Conservation (phyloP, 2,329 filamentous ascomycete genomes). For the Hymenoscyphus repandus region DNA sequence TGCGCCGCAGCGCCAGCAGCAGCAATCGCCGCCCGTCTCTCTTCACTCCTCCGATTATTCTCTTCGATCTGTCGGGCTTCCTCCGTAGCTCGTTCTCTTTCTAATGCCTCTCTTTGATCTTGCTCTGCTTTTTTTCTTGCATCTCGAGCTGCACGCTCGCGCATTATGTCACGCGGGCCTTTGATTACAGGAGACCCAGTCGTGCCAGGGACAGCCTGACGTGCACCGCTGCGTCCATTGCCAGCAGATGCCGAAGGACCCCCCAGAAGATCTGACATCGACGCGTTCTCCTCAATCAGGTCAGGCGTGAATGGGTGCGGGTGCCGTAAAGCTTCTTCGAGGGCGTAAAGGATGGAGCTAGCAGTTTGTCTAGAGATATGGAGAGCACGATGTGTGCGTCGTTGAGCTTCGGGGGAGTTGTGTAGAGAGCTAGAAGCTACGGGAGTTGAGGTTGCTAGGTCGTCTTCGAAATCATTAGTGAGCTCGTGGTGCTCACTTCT, state of each 20-base stretch:
- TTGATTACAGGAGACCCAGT: conserved; percentile 56
- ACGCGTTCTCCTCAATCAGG: conserved; percentile 78
- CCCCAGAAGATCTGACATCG: conserved; percentile 79
- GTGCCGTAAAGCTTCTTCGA: conserved; percentile 83
- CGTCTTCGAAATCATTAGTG: conserved; percentile 27
- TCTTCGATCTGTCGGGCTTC: conserved; percentile 52
- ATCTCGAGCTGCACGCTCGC: conserved; percentile 74
- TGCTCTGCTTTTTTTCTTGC: conserved; percentile 54
- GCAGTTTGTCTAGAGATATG: conserved; percentile 80
- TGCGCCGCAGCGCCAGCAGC: conserved; percentile 44
- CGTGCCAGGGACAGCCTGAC: conserved; percentile 42
- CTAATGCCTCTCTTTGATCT: conserved; percentile 43
- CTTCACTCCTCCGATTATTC: conserved; percentile 46
- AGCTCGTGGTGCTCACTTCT: conserved; percentile 16
- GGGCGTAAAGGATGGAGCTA: conserved; percentile 83
- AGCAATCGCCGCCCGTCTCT: conserved; percentile 52
- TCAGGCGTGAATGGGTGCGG: conserved; percentile 81
- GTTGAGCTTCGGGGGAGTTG: conserved; percentile 21
- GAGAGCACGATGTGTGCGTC: conserved; percentile 42
- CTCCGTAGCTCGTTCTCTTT: conserved; percentile 45
- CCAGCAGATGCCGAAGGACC: conserved; percentile 50
- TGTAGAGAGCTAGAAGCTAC: conserved; percentile 20
- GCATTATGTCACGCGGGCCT: conserved; percentile 88
- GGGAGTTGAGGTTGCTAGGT: conserved; percentile 22
- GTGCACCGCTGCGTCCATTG: conserved; percentile 48